A percentile compares a stretch with the other conserved stretches of the same genome.
phyloP scores from a whole-genome alignment of 2,329 filamentous ascomycete genomes.

The Botrytis hyacinthi region DNA sequence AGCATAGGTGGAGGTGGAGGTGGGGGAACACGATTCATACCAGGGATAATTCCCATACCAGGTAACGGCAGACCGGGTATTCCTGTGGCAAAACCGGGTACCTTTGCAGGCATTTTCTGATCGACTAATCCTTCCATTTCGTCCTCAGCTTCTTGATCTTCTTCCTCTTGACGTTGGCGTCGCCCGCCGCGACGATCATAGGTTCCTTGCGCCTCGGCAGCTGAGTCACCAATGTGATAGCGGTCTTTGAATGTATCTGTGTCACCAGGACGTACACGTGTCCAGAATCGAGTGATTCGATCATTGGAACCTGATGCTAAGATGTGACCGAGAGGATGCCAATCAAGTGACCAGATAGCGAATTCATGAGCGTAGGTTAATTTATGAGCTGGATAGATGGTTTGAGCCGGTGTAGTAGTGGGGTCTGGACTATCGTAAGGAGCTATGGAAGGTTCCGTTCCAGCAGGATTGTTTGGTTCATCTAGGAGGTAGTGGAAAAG shows the following conservation, averaged over 20 bases:
- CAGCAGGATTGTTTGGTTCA: conserved; percentile 81
- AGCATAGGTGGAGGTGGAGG: conserved; percentile 42
- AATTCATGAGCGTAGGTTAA: conserved; percentile 88
- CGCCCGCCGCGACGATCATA: conserved; percentile 80
- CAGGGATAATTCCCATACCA: conserved; percentile 45
- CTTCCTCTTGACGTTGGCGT: conserved; percentile 81
- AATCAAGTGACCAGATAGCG: conserved; percentile 96
- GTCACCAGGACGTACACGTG: conserved; percentile 83
- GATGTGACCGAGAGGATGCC: conserved; percentile 95
- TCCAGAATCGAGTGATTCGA: conserved; percentile 95
- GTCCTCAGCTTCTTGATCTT: conserved; percentile 90
- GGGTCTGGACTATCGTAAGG: conserved; percentile 86
- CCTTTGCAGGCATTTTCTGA: conserved; percentile 72
- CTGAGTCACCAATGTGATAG: conserved; percentile 92
- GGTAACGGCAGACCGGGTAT: conserved; percentile 40
- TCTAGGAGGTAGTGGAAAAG: conserved; percentile 94
- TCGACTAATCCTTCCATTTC: conserved; percentile 91
- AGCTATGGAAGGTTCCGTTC: conserved; percentile 67
- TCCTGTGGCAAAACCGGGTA: conserved; percentile 60
- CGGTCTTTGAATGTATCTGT: conserved; percentile 82
- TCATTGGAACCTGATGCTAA: conserved; percentile 95
- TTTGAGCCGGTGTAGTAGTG: conserved; percentile 74
- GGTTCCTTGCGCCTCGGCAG: conserved; percentile 91
- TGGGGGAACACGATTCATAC: conserved; percentile 41
- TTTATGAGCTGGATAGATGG: conserved; percentile 88